Evolutionary conservation across 768 basidiomycete genomes (phyloP), one percentile per base, ranked within the genome.

Genomic region (Suillus placidus): DNA sequence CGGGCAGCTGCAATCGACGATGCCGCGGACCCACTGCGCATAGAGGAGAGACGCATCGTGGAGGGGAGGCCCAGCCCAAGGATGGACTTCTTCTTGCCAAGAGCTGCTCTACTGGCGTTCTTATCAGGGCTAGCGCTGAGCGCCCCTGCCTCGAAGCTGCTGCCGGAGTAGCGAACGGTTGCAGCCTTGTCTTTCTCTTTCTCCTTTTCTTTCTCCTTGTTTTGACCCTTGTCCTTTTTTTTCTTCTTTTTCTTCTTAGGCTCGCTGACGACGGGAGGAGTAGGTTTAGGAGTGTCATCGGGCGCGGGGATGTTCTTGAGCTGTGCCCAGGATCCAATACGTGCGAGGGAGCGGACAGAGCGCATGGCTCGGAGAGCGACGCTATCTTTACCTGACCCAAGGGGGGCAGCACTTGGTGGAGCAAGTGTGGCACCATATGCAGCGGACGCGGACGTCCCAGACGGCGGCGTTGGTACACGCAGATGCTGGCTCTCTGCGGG

Each of bases 331-430:
- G 88, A 89, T 2, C 87, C 85, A 55, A 93, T 87, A 40, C 87
- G 80, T 4, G 92, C 92, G 49, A 93, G 75, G 3, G 87, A 88
- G 34, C 88, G 82, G 69, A 94, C 87, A 16, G 88, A 89, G 51
- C 89, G 82, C 80, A 94, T 93, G 6, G 92, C 92, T 6, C 92
- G 85, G 35, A 93, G 65, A 0, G 92, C 92, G 51, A 94, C 90
- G 0, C 90, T 92, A 37, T 84, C 86, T 35, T 84, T 83, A 60
- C 72, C 73, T 45, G 58, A 56, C 26, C 76, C 77, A 34, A 58
- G 45, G 54, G 65, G 61, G 6, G 65, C 69, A 54, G 71, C 68
- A 3, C 71, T 66, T n/a, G 81, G 79, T 23, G 80, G 79, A 2
- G 80, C 80, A 32, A 81, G 77, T 0, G 83, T 64, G 13, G 80